Evolutionary conservation across 83 land plant species (phyloP), one percentile per base, ranked within the genome.

Genomic region (Picea abies): DNA sequence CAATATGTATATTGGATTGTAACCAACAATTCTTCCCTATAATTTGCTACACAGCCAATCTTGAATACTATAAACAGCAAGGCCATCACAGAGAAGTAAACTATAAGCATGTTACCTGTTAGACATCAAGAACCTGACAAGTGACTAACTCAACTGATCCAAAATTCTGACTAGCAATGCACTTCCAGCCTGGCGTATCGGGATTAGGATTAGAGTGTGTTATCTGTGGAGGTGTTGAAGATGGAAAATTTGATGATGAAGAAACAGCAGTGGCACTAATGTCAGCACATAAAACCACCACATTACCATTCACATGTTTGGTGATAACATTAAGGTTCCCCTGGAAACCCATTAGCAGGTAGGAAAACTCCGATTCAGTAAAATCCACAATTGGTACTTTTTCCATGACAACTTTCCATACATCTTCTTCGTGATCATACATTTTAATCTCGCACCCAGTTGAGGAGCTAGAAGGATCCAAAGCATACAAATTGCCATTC

Each of bases 371-470:
- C 20, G 89, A 84, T n/a, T 84, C 87, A 7, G 87, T 81, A 35
- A 87, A 68, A 76, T 85, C 84, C 14, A 84, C 63, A 44, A 87
- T 76, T 10, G 89, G 89, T 6, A 87, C 87, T 69, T 82, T 87
- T 81, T 37, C 78, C n/a, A 87, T 23, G 17, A 82, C 84, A 37
- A 84, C 84, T 82, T 72, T 87, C 87, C 87, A 87, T 60, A 67
- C 52, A 79, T 84, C 89, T n/a, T 81, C 83, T 19, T 77, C 81
- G 32, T 73, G 68, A 47, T 87, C 89, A 35, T 87, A 87, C 19
- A 87, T 87, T 70, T 82, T 84, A 77, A 87, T 85, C 83, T 87
- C 84, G 81, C 87, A 84, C 8, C 87, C 89, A 39, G 84, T 87
- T 78, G 78, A 47, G 63, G 89, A 80, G 60, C 81, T 79, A 20